Evolutionary conservation across 805 yeast species (phyloP), one percentile per base, ranked within the genome.

Genomic region (Saccharomycopsis lassenensis): DNA sequence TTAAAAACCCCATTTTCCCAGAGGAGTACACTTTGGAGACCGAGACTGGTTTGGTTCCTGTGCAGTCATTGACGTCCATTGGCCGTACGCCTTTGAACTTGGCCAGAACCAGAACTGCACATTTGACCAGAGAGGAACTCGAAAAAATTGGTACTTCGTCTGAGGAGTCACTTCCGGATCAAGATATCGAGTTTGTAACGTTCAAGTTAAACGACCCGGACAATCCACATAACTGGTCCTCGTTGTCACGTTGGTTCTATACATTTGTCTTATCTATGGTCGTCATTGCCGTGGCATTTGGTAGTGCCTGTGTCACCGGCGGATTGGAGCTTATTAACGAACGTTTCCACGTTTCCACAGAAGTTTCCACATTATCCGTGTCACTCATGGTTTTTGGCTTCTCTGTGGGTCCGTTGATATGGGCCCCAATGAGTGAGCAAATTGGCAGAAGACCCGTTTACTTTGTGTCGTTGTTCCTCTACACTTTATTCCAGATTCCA

Each of bases 21-120:
- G 95, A 86, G 62, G 95, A 86, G 54, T 86, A 83, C 55, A 80
- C 86, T 5, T 46, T 86, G 56, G 95, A 86, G 62, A 86, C 95
- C 0, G 68, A 69, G 36, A 83, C 95, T 4, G 95, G 95, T 45
- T 63, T 86, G 37, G 95, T 86, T 10, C 91, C 89, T 2, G 82
- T 77, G 1, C 61, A 73, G 29, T 79, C 94, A 1, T 62, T 85
- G 47, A 79, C 69, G 31, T 63, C 68, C 6, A 44, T 83, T 23
- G 91, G 94, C 24, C 69, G 91, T 52, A 56, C 61, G 1, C 44
- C 52, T 5, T 45, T 60, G 2, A 52, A 57, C 7, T 44, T 62
- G 14, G 50, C 60, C 12, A 53, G 60, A 36, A 56, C 64, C 2
- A 54, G 61, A 45, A 61, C 65, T 6, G 55, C 56, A 33, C 59